phyloP scores from a whole-genome alignment of 163 green algal genomes.

The Smithsoniella earleae region DNA sequence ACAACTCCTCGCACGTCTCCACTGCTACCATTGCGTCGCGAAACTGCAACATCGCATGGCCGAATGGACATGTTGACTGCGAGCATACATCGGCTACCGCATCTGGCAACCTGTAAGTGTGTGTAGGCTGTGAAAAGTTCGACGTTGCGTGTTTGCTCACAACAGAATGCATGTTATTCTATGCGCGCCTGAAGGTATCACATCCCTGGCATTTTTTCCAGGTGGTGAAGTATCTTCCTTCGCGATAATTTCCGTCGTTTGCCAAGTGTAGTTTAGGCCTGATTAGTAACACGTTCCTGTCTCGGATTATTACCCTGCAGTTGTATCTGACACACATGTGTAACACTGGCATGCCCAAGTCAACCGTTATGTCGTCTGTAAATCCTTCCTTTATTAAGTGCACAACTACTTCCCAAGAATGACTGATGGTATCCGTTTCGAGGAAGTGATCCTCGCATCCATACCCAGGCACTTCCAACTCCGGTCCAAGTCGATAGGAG shows the following conservation, averaged over 20 bases:
- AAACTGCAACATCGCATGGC: constrained; percentile 58
- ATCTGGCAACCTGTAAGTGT: constrained; percentile 3
- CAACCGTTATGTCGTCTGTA: constrained; percentile 73
- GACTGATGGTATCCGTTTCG: constrained; percentile 80
- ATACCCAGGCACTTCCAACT: constrained; percentile 93
- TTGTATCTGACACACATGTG: constrained; percentile 86
- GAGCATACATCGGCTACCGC: not conserved
- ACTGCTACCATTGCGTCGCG: constrained; percentile 46
- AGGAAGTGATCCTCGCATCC: constrained; percentile 98
- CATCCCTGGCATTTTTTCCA: constrained; percentile 84
- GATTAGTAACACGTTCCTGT: constrained; percentile 77
- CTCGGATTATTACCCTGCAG: constrained; percentile 76
- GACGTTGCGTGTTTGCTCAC: too few species aligned
- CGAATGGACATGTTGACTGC: constrained; percentile 48
- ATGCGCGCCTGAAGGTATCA: too few species aligned
- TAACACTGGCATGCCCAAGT: constrained; percentile 86
- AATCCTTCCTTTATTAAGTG: constrained; percentile 47
- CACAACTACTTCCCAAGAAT: constrained; percentile 72
- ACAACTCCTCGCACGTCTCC: constrained; percentile 97
- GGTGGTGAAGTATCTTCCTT: constrained; percentile 66
- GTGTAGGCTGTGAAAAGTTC: too few species aligned
- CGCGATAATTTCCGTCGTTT: constrained; percentile 96
- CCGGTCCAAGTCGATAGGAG: constrained; percentile 67
- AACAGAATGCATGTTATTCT: too few species aligned
- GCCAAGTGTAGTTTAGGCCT: constrained; percentile 88